Evolutionary conservation across 106 monocot species (phyloP).

Genomic region (Acanthochlamys bracteata): DNA sequence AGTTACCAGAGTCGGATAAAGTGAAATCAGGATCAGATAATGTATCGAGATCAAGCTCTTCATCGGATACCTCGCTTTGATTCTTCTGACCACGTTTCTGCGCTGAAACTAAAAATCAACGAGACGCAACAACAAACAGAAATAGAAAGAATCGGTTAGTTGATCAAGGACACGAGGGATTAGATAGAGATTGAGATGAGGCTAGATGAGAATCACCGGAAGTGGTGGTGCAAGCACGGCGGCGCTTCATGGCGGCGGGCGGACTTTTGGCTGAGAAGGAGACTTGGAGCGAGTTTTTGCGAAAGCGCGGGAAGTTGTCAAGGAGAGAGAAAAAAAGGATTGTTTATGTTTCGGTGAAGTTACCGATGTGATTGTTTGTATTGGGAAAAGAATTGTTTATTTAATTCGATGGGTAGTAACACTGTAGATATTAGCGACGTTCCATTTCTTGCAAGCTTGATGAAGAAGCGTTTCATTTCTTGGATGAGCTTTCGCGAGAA

Average conservation of each 20-base stretch:
- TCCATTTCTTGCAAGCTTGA: too few species aligned
- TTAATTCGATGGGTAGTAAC: too few species aligned
- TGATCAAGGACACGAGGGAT: not conserved
- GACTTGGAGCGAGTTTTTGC: not conserved
- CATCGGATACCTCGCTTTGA: not conserved
- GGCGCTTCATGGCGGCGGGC: not conserved
- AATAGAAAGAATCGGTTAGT: not conserved
- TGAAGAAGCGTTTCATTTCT: too few species aligned
- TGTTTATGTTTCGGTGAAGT: too few species aligned
- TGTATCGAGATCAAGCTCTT: not conserved
- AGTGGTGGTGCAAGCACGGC: not conserved
- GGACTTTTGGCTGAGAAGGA: not conserved
- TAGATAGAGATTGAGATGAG: not conserved
- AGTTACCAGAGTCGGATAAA: not conserved
- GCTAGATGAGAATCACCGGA: not conserved
- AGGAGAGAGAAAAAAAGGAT: too few species aligned
- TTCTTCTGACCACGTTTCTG: not conserved
- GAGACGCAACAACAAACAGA: not conserved
- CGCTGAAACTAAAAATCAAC: not conserved
- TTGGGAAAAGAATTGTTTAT: too few species aligned
- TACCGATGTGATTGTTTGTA: too few species aligned
- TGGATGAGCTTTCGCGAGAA: too few species aligned
- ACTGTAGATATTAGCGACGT: too few species aligned
- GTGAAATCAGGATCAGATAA: not conserved
- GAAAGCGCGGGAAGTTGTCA: not conserved